Conservation (phyloP, 139 green algal genomes). For the Chlorella sorokiniana region DNA sequence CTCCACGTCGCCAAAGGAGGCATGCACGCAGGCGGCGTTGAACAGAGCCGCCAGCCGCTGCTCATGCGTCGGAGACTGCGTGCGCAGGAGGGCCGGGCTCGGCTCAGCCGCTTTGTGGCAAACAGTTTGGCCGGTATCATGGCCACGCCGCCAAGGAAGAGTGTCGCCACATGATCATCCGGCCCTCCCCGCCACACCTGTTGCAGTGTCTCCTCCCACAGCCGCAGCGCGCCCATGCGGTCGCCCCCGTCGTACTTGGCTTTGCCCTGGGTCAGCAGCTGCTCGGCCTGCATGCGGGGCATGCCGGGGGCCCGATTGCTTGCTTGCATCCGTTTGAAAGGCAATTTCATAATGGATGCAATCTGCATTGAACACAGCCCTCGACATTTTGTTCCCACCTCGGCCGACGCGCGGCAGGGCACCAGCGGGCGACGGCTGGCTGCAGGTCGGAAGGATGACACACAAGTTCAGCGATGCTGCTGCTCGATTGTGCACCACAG, state of each 20-base stretch:
- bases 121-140: not conserved
- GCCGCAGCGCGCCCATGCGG: constrained; percentile 66
- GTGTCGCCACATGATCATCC: no score
- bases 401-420: constrained; percentile 18
- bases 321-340: no score
- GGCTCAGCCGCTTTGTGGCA: not conserved
- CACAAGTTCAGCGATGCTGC: no score
- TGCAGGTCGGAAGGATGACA: not conserved
- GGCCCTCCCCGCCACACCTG: constrained; percentile 31
- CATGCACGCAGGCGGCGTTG: constrained; percentile 70
- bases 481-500: no score
- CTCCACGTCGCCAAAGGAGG: constrained; percentile 81
- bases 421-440: not conserved
- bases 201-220: constrained; percentile 66
- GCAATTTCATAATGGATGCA: no score
- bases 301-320: no score
- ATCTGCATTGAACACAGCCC: not conserved
- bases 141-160: not conserved
- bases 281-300: constrained; percentile 50
- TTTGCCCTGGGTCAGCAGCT: constrained; percentile 45
- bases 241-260: constrained; percentile 70
- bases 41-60: constrained; percentile 65
- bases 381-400: not conserved
- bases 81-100: not conserved
- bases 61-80: constrained; percentile 44